Conservation (phyloP, 805 yeast genomes). For the Ogataea salicorniae region DNA sequence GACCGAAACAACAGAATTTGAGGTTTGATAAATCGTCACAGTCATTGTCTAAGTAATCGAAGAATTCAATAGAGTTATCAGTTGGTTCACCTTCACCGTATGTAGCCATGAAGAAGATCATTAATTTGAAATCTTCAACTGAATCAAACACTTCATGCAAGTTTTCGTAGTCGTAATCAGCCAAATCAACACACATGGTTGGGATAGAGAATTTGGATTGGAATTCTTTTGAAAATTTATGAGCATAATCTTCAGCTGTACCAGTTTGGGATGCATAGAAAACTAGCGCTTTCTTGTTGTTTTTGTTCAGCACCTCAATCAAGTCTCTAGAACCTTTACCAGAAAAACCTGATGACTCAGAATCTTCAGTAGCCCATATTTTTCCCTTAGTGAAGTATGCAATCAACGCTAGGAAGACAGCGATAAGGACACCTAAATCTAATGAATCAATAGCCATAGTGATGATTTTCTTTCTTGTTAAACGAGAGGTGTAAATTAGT, state of each 20-base stretch:
- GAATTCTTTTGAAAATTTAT: conserved; percentile 84
- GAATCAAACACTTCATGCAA: conserved; percentile 58
- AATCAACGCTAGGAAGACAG: conserved; percentile 58
- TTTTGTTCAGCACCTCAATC: conserved; percentile 48
- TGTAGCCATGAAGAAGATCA: conserved; percentile 74
- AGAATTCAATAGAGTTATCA: conserved; percentile 83
- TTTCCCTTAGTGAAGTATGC: conserved; percentile 65
- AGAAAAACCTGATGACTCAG: conserved; percentile 21
- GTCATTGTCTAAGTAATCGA: conserved; percentile 59
- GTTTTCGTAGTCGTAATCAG: conserved; percentile 80
- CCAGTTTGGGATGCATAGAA: conserved; percentile 97
- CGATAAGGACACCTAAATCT: conserved; percentile 64
- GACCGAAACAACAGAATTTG: conserved; percentile 75
- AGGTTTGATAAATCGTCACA: conserved; percentile 51
- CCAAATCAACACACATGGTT: conserved; percentile 82
- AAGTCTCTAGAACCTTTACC: conserved; percentile 46
- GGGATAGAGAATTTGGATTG: conserved; percentile 74
- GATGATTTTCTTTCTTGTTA: no score
- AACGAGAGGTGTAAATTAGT: no score
- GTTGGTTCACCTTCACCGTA: conserved; percentile 99
- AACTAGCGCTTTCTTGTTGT: conserved; percentile 71
- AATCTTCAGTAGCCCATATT: conserved; percentile 36
- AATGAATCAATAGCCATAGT: conserved; percentile 64
- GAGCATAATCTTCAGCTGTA: conserved; percentile 95
- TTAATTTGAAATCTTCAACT: conserved; percentile 47